A percentile compares a stretch with the other conserved stretches of the same genome.
phyloP scores from a whole-genome alignment of 192 early-diverging fungal species.

The Gaertneriomyces semiglobifer region DNA sequence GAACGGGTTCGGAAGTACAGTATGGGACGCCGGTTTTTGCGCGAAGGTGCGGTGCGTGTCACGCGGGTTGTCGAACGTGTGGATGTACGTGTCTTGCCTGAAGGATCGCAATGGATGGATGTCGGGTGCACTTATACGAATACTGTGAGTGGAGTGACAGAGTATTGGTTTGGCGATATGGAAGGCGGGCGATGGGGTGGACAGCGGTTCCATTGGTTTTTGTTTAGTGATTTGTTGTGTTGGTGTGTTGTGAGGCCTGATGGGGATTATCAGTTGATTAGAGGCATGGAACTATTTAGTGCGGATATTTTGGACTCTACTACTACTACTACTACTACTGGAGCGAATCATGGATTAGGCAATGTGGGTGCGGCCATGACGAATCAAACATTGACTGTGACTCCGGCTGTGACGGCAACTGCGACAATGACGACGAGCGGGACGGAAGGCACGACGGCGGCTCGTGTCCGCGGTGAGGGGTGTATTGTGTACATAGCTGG shows the following conservation, averaged over 20 bases:
- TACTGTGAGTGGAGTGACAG: slow-evolving; percentile 7
- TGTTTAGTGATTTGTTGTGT: slow-evolving; percentile 42
- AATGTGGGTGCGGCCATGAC: too few species aligned
- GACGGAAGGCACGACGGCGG: slow-evolving; percentile 12
- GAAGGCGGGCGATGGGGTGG: slow-evolving; percentile 40
- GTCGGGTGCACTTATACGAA: neutral
- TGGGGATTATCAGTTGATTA: slow-evolving; percentile 7
- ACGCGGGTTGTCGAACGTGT: slow-evolving; percentile 36
- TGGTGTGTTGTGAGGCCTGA: slow-evolving; percentile 30
- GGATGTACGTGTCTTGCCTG: neutral
- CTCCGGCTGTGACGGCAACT: too few species aligned
- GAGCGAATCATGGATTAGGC: too few species aligned
- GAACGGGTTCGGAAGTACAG: slow-evolving; percentile 3
- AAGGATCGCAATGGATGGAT: neutral
- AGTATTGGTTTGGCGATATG: slow-evolving; percentile 14
- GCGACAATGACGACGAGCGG: too few species aligned
- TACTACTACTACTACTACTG: neutral
- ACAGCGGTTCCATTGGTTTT: slow-evolving; percentile 33
- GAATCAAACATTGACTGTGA: too few species aligned
- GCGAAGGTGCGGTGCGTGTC: slow-evolving; percentile 30
- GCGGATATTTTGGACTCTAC: slow-evolving; percentile 1
- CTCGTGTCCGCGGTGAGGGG: slow-evolving; percentile 36
- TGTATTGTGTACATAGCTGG: slow-evolving; percentile 41
- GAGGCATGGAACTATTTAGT: neutral
- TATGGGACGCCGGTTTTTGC: slow-evolving; percentile 18